A percentile compares a stretch with the other conserved stretches of the same genome.
Conservation (phyloP, 176 grass and related monocot species). For the Musa troglodytarum region DNA sequence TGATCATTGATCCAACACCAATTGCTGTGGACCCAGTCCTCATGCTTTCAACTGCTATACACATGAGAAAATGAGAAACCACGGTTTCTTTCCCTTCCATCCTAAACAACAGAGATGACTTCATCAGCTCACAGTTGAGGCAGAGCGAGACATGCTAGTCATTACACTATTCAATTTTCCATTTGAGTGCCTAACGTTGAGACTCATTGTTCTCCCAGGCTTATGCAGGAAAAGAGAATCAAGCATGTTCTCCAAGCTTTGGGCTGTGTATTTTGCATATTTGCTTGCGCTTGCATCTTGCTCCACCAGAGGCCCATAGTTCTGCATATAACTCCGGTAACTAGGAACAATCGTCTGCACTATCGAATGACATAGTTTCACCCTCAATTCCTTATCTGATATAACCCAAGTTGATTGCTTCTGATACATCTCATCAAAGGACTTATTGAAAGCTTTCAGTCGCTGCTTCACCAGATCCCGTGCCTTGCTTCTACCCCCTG, state of each 20-base stretch:
- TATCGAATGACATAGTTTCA: constrained; percentile 50
- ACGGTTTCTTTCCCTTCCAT: not conserved
- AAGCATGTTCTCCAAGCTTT: constrained; percentile 76
- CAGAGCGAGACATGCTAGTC: constrained; percentile 48
- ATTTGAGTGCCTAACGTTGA: constrained; percentile 58
- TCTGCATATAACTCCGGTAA: constrained; percentile 96
- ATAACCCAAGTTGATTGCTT: constrained; percentile 76
- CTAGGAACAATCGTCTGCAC: constrained; percentile 68
- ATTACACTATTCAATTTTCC: constrained; percentile 42
- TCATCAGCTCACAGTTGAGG: constrained; percentile 41
- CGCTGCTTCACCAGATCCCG: constrained; percentile 79
- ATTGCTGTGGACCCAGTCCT: not conserved
- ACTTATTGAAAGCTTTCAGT: constrained; percentile 78
- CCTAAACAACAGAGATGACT: not conserved
- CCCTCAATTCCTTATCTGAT: constrained; percentile 64
- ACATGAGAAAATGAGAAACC: not conserved
- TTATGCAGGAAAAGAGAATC: constrained; percentile 40
- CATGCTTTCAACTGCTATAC: not conserved
- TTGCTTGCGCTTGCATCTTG: constrained; percentile 61
- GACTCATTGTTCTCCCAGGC: constrained; percentile 49
- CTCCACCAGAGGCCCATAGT: constrained; percentile 78
- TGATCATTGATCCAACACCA: not conserved
- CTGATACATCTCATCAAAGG: constrained; percentile 66
- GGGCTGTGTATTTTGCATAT: constrained; percentile 74
- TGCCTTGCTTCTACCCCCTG: constrained; percentile 65